Evolutionary conservation across 768 basidiomycete species (phyloP), one percentile per base, ranked within the genome.

Genomic region (Hygrophorus russula): DNA sequence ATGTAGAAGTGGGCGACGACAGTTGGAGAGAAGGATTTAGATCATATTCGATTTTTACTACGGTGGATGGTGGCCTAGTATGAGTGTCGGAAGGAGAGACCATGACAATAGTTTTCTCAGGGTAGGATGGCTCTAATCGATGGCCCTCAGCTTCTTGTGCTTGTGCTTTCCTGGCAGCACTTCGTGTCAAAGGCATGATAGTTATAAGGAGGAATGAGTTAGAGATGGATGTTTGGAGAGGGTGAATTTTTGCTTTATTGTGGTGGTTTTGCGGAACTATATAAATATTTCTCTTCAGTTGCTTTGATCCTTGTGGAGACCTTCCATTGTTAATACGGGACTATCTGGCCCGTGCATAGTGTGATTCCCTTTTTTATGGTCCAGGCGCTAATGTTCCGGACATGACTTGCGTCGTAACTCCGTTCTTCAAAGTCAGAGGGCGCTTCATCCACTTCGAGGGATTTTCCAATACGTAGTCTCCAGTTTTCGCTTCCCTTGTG

Each of bases 1-100:
- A 33, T 11, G 43, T 28, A 7, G 46, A 43, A 2, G 42, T 32
- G 10, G 27, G 11, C 12, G 46, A 43, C 9, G 46, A 47, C 11
- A 43, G 38, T 3, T 40, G 42, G 20, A 24, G 28, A n/a, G 19
- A 29, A 19, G 31, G 17, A 12, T 15, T 32, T n/a, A 35, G 29
- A 20, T 41, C n/a, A n/a, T 27, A 17, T 30, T 27, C 13, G 18
- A 18, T 4, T 14, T 19, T 18, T 6, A 4, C 18, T 19, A 8
- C 31, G 36, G 34, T 34, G 10, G 27, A 6, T 12, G 32, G 14
- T 1, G 29, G 29, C 36, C 43, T 37, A 7, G 42, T 47, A 29
- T 47, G 46, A 6, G 42, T 38, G 28, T 41, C 46, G 7, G 46
- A 47, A 14, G 46, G 41, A 9, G 17, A 29, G 15, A 47, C 41